Evolutionary conservation across 345 rosid species (phyloP), one percentile per base, ranked within the genome.

Genomic region (Populus tremula): DNA sequence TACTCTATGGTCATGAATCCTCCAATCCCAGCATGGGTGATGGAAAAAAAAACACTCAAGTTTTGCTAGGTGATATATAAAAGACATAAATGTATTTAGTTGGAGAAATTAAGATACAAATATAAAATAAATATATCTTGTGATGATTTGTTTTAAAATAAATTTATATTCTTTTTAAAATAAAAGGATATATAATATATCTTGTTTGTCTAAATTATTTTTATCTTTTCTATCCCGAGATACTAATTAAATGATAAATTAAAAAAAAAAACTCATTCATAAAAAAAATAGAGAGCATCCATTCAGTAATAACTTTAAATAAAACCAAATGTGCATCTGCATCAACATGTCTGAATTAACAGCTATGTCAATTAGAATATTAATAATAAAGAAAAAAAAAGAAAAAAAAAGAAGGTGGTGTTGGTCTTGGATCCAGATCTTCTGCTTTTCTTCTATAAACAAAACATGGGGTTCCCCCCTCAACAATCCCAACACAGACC

Each of bases 381-480:
- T 68, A 75, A 80, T 80, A 69, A 73, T 75, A 33, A 65, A 73
- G 35, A 38, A 63, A 47, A 6, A 38, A 70, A 50, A 76, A 71
- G 67, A 78, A 67, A 81, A 69, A 73, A 76, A 56, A 74, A 81
- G 18, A 45, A 75, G 73, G 76, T 75, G 87, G 79, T 80, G 72
- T 64, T 29, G 79, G 65, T 84, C 80, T 82, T 85, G 91, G 93
- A 91, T 91, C 93, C 87, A 85, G 93, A 91, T 88, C 91, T 89
- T 88, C 86, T 70, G 77, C 85, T 85, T 84, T 84, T 86, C 84
- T 88, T 83, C 85, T 88, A 89, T 88, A 91, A 88, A 89, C 90
- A 85, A 89, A 93, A 88, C 93, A 90, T 95, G 92, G 94, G 90
- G 85, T 89, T 91, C 87, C 88, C 8, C 81, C 83, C 80, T 84